Evolutionary conservation across 73 alveolate genomes (phyloP), one percentile per base, ranked within the genome.

Genomic region (Blepharisma stoltei): DNA sequence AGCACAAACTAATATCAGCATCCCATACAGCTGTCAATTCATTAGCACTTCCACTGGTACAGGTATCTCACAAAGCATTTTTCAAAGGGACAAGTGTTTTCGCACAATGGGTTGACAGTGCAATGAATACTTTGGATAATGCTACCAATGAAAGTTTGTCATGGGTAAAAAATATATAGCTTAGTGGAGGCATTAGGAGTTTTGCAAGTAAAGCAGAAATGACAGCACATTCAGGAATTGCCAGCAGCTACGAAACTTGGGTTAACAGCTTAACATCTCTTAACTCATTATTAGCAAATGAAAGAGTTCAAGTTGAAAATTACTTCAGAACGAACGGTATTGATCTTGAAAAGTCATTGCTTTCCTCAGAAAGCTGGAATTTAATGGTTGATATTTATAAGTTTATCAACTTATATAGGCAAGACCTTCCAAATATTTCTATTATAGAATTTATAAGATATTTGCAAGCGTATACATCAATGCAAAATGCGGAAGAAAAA

Each of bases 1-100:
- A 11, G 2, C 23, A 60, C 5, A 60, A 60, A 60, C 18, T 60
- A 14, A 25, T 60, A 8, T 60, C 73, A 25, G 73, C 73, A 1
- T 60, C 73, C 23, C 46, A n/a, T 20, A 38, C 73, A 60, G 23
- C 73, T 20, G n/a, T 60, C 11, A 38, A 60, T 60, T 14, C 73
- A 18, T 9, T 60, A 11, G 73, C 48, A 20, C 2, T 8, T 14
- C 73, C 73, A 18, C 4, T 38, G 11, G 73, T 60, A 47, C 14
- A 60, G 45, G 46, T 20, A 14, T 20, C 49, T 18, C 73, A 60
- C 23, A 14, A 60, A 60, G 18, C 23, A 0, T 14, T 60, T 4
- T 14, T 60, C 23, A 38, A 60, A 5, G 73, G 73, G 5, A 60
- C 46, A 14, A 60, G 45, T 60, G 49, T 14, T 9, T 20, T 60